Evolutionary conservation across 2,329 filamentous ascomycete genomes (phyloP).

Genomic region (Fusarium tricinctum): DNA sequence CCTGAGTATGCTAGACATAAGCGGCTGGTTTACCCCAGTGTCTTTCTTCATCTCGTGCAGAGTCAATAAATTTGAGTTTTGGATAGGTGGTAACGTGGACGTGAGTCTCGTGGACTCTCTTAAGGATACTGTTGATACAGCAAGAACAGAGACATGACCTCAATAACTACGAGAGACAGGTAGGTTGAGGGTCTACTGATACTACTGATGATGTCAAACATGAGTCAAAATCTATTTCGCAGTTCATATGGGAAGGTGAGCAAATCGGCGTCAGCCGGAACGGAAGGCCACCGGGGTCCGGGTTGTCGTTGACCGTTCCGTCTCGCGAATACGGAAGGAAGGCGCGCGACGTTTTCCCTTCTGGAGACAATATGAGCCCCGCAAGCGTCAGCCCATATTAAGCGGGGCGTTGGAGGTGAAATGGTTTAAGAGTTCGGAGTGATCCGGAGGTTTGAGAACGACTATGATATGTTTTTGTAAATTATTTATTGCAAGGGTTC

Average conservation of each 20-base stretch:
- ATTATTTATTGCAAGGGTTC: constrained; percentile 13
- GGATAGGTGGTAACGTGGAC: neutral
- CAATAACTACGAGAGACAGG: too few species aligned
- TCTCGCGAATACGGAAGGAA: constrained; percentile 46
- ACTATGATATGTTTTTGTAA: constrained; percentile 31
- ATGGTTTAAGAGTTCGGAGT: constrained; percentile 44
- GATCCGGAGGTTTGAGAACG: constrained; percentile 40
- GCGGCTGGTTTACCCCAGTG: constrained; percentile 1
- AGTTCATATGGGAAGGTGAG: constrained; percentile 26
- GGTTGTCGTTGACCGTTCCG: constrained; percentile 18
- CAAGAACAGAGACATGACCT: too few species aligned
- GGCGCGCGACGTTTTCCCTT: constrained; percentile 17
- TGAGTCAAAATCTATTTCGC: too few species aligned
- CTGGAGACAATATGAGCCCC: constrained; percentile 9
- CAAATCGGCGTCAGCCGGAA: constrained; percentile 34
- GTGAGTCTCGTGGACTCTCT: neutral
- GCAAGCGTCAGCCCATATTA: constrained; percentile 47
- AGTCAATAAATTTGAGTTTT: neutral
- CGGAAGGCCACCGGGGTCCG: constrained; percentile 10
- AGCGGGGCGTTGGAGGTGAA: constrained; percentile 43
- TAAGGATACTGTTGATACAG: too few species aligned
- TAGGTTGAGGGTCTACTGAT: too few species aligned
- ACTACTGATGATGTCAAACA: too few species aligned
- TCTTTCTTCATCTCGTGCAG: constrained; percentile 13
- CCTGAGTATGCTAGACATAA: neutral